phyloP scores from a whole-genome alignment of 2,329 filamentous ascomycete genomes.

The Hypoxylon rubiginosum region DNA sequence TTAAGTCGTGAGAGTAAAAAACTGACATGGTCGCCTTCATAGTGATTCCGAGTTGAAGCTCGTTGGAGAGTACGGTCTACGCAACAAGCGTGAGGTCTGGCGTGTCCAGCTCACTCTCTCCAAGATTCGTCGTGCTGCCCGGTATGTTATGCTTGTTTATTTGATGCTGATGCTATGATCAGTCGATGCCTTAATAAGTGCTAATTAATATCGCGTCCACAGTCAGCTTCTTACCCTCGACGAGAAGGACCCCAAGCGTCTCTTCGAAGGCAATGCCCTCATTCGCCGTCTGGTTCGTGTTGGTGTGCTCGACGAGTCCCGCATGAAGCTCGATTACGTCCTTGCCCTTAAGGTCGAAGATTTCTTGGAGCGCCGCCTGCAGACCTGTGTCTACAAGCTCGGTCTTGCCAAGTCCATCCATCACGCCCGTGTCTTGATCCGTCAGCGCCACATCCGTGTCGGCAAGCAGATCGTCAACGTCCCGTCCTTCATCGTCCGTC shows the following conservation, averaged over 20 bases:
- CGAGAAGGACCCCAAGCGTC: slow-evolving; percentile 99
- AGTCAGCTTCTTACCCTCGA: slow-evolving; percentile 99
- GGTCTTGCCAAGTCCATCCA: slow-evolving; percentile 99
- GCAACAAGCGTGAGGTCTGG: slow-evolving; percentile 99
- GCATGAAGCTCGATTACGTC: slow-evolving; percentile 99
- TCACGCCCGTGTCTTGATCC: slow-evolving; percentile 99
- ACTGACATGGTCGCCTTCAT: slow-evolving; percentile 71
- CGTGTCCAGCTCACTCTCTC: slow-evolving; percentile 99
- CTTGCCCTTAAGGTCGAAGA: slow-evolving; percentile 99
- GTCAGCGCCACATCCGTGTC: slow-evolving; percentile 99
- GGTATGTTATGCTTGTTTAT: slow-evolving; percentile 70
- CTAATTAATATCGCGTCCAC: slow-evolving; percentile 35
- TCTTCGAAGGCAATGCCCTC: slow-evolving; percentile 99
- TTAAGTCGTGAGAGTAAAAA: slow-evolving; percentile 82
- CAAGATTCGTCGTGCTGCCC: slow-evolving; percentile 99
- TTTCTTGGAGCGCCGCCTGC: slow-evolving; percentile 99
- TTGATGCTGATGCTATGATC: background rate
- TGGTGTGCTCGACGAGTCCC: slow-evolving; percentile 99
- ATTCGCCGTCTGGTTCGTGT: slow-evolving; percentile 99
- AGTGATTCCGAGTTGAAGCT: slow-evolving; percentile 99
- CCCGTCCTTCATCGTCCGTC: slow-evolving; percentile 98
- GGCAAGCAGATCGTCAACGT: slow-evolving; percentile 99
- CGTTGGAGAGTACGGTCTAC: slow-evolving; percentile 99
- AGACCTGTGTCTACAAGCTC: slow-evolving; percentile 99
- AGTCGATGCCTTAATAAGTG: no score